A percentile compares a stretch with the other conserved stretches of the same genome.
phyloP scores from a whole-genome alignment of 352 stramenopile genomes.

The Phytophthora constricta region DNA sequence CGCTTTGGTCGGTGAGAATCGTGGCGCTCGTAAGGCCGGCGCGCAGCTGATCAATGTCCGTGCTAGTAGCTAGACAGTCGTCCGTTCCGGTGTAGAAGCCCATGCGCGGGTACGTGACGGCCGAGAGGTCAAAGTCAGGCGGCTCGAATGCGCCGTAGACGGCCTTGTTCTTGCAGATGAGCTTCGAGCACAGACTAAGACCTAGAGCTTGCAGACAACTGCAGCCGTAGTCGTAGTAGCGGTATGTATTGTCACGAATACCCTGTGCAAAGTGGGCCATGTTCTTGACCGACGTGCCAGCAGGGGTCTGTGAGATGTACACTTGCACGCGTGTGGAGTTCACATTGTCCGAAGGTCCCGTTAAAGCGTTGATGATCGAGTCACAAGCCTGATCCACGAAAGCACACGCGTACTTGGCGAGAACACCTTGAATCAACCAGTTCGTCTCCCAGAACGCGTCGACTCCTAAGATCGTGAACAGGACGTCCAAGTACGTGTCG shows the following conservation, averaged over 20 bases:
- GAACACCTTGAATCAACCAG: slow-evolving; percentile 54
- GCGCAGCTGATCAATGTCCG: slow-evolving; percentile 57
- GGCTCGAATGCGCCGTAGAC: slow-evolving; percentile 60
- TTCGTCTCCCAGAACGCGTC: slow-evolving; percentile 54
- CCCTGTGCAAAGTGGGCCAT: slow-evolving; percentile 67
- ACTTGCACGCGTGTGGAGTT: slow-evolving; percentile 66
- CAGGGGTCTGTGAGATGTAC: slow-evolving; percentile 70
- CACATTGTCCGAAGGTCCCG: slow-evolving; percentile 56
- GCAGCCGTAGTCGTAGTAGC: slow-evolving; percentile 71
- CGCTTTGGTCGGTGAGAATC: slow-evolving; percentile 54
- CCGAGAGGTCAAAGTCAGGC: slow-evolving; percentile 49
- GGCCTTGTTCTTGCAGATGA: slow-evolving; percentile 64
- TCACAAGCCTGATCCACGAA: slow-evolving; percentile 54
- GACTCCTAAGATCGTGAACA: slow-evolving; percentile 53
- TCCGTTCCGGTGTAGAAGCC: slow-evolving; percentile 56
- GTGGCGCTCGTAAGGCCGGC: slow-evolving; percentile 48
- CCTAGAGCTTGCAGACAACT: slow-evolving; percentile 44
- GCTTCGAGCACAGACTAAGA: slow-evolving; percentile 43
- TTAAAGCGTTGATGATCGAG: slow-evolving; percentile 63
- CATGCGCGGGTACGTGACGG: slow-evolving; percentile 57
- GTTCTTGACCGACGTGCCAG: slow-evolving; percentile 70
- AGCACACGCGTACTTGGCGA: slow-evolving; percentile 62
- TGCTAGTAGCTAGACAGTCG: slow-evolving; percentile 58
- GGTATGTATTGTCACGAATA: slow-evolving; percentile 66
- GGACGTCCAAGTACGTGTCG: slow-evolving; percentile 49